A percentile compares a stretch with the other conserved stretches of the same genome.
Evolutionary conservation across 1,284 basidiomycete genomes (phyloP).

Genomic region (Microbotryum silenes-acaulis): DNA sequence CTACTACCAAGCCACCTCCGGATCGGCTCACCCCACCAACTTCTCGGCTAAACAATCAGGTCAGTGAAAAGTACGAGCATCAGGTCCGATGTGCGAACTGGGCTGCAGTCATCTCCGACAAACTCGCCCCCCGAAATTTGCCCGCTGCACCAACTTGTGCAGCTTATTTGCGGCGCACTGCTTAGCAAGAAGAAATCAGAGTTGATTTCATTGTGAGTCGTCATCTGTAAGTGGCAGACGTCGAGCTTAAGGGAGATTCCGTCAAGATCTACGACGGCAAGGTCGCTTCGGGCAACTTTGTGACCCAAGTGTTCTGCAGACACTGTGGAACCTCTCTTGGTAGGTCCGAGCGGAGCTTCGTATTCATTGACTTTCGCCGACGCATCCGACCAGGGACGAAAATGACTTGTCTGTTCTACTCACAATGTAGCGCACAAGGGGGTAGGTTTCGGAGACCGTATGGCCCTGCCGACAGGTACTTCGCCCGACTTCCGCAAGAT

Average conservation of each 20-base stretch:
- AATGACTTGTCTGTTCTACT: not conserved
- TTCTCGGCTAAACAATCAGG: constrained; percentile 20
- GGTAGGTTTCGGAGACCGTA: constrained; percentile 26
- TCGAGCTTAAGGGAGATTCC: constrained; percentile 21
- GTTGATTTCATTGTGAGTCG: too few species aligned
- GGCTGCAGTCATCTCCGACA: too few species aligned
- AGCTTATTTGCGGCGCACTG: too few species aligned
- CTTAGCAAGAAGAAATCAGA: too few species aligned
- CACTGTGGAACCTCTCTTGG: constrained; percentile 31
- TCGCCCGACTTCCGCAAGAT: constrained; percentile 30
- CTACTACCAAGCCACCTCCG: constrained; percentile 33
- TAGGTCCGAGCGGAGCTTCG: constrained; percentile 12
- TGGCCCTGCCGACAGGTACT: constrained; percentile 29
- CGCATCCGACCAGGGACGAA: too few species aligned
- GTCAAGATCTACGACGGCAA: constrained; percentile 30
- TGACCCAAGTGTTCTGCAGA: constrained; percentile 33
- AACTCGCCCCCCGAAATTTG: too few species aligned
- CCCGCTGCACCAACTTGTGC: too few species aligned
- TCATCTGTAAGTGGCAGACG: not conserved
- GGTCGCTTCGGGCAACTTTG: constrained; percentile 26
- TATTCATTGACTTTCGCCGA: not conserved
- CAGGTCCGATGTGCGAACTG: too few species aligned
- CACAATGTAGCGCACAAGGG: constrained; percentile 15
- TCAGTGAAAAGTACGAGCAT: too few species aligned
- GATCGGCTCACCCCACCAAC: constrained; percentile 30